These are phyloP conservation scores for Zizania latifolia DNA, from an alignment of 176 grass and related monocot species.

Conservation along the genomic window DNA sequence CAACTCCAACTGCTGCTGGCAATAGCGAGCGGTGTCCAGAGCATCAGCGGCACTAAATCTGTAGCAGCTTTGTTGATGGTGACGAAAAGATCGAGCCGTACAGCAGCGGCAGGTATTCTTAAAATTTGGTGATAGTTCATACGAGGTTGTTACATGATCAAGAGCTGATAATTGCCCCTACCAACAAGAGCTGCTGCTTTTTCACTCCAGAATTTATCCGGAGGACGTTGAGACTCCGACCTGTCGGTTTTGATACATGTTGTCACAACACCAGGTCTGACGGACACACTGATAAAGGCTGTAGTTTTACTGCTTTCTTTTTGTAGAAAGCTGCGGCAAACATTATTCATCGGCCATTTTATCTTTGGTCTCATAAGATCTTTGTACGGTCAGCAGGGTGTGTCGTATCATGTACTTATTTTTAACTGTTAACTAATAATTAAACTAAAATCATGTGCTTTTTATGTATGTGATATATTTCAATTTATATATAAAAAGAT, in stretches of 20 bases:
- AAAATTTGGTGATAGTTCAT: neutral
- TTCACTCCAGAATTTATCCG: too few relatives aligned
- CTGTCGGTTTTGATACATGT: neutral
- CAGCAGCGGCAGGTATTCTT: neutral
- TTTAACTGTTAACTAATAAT: too few relatives aligned
- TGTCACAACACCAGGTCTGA: neutral
- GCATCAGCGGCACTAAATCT: neutral
- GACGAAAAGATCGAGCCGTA: neutral
- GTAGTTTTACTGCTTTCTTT: too few relatives aligned
- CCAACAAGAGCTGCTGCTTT: neutral
- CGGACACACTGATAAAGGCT: neutral
- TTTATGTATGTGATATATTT: too few relatives aligned
- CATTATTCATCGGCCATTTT: too few relatives aligned
- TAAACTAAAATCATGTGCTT: too few relatives aligned
- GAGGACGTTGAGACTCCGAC: neutral
- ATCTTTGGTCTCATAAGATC: too few relatives aligned
- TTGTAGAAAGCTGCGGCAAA: too few relatives aligned
- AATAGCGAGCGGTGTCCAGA: neutral
- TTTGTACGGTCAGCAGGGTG: too few relatives aligned
- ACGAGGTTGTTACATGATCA: neutral
- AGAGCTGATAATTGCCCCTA: neutral
- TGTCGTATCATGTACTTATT: too few relatives aligned
- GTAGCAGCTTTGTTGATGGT: neutral
- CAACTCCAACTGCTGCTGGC: neutral
- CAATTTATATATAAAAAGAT: too few relatives aligned